A percentile compares a stretch with the other conserved stretches of the same genome.
These are phyloP conservation scores for Hydrangea macrophylla DNA, from an alignment of 148 eudicot genomes.

Conservation along the genomic window DNA sequence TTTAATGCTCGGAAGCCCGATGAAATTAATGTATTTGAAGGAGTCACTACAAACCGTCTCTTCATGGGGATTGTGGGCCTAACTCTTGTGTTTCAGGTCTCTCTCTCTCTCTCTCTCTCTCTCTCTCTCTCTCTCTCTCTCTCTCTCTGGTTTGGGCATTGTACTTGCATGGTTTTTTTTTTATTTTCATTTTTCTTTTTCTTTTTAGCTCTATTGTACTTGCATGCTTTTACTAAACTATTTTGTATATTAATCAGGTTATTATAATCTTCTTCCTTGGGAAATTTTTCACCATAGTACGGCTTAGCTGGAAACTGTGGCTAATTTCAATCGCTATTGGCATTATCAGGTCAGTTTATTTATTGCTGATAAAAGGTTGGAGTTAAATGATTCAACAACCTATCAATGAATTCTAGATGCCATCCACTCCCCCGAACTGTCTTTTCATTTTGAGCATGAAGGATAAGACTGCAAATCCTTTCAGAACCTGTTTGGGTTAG, in stretches of 20 bases:
- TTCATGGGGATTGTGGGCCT: conserved; percentile 75
- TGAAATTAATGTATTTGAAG: conserved; percentile 75
- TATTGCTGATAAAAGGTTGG: neutral
- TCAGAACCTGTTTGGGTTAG: too few relatives aligned
- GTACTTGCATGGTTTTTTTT: neutral
- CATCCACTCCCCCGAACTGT: too few relatives aligned
- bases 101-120: conserved; percentile 14
- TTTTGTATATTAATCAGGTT: conserved; percentile 43
- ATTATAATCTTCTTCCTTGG: conserved; percentile 80
- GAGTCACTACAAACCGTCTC: conserved; percentile 60
- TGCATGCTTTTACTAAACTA: too few relatives aligned
- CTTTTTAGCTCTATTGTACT: too few relatives aligned
- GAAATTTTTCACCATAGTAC: conserved; percentile 67
- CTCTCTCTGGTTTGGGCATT: neutral
- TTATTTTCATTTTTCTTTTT: too few relatives aligned
- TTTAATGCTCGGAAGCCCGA: conserved; percentile 97
- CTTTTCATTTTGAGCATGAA: neutral
- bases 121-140: too few relatives aligned
- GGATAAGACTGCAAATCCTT: too few relatives aligned
- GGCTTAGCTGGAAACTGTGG: conserved; percentile 84
- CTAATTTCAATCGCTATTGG: conserved; percentile 70
- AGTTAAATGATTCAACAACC: neutral
- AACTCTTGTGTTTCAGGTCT: conserved; percentile 74
- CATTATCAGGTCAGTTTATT: conserved; percentile 51
- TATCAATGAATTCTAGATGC: neutral